phyloP scores from a whole-genome alignment of 2,329 filamentous ascomycete species.

The Fusarium domesticum region DNA sequence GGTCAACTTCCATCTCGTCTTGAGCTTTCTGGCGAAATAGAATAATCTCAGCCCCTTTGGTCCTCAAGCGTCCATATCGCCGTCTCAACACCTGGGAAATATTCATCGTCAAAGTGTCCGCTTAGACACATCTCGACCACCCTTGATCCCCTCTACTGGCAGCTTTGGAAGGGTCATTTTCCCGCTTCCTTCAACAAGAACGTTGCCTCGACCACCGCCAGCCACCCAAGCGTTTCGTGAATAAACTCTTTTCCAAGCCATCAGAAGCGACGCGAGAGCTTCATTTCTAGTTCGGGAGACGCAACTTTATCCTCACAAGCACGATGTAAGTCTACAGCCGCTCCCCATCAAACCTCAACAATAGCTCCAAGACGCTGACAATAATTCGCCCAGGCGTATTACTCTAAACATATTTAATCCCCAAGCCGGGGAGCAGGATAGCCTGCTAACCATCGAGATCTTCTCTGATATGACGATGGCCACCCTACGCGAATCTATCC shows the following conservation, averaged over 20 bases:
- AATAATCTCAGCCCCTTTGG: neutral
- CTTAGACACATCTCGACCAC: neutral
- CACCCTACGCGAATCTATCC: conserved; percentile 82
- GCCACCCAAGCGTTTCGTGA: conserved; percentile 13
- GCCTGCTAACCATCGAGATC: conserved; percentile 79
- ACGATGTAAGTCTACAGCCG: neutral
- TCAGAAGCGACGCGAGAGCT: no score
- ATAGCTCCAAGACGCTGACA: conserved; percentile 13
- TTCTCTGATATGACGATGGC: conserved; percentile 78
- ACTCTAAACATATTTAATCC: conserved; percentile 80
- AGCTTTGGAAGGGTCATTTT: conserved; percentile 8
- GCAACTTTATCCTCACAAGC: neutral
- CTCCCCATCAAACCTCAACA: neutral
- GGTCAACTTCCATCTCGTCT: neutral
- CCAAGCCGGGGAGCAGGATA: conserved; percentile 63
- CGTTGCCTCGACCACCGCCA: conserved; percentile 16
- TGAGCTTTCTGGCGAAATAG: neutral
- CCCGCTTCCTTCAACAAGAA: conserved; percentile 5
- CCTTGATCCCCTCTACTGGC: conserved; percentile 3
- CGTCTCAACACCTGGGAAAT: neutral
- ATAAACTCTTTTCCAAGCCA: no score
- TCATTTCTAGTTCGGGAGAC: neutral
- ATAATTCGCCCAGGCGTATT: conserved; percentile 64
- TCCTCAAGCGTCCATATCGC: neutral
- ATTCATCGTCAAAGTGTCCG: neutral